Conservation (phyloP, 2,329 filamentous ascomycete genomes). For the Botrytis sinoallii region DNA sequence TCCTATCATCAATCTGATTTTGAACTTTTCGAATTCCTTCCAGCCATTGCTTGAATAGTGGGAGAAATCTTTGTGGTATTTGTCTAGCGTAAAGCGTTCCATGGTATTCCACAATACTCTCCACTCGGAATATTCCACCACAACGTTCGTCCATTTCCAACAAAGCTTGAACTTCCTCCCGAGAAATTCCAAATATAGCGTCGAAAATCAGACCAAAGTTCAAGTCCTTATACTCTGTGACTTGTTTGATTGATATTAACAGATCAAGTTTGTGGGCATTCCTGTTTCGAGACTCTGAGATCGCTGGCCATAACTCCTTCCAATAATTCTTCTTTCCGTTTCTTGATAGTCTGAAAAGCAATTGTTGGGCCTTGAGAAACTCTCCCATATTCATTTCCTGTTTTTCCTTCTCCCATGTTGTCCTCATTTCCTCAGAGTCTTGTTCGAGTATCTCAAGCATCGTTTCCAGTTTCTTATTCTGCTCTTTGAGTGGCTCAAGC, state of each 20-base stretch:
- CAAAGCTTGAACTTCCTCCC: background rate
- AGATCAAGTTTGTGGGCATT: background rate
- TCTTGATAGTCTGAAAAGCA: background rate
- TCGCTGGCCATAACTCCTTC: background rate
- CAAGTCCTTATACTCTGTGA: background rate
- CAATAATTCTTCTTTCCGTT: background rate
- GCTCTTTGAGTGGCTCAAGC: no score
- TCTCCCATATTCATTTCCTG: background rate
- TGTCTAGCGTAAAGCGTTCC: background rate
- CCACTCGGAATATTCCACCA: background rate
- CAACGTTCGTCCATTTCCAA: background rate
- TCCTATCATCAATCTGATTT: background rate
- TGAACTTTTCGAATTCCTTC: background rate
- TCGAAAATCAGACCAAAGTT: background rate
- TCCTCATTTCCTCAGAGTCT: background rate
- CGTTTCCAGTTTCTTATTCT: no score
- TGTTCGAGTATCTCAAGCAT: no score
- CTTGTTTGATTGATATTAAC: background rate
- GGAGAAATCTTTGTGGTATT: background rate
- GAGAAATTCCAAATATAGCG: background rate
- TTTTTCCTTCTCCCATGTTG: background rate
- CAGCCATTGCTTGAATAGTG: background rate
- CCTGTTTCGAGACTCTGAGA: background rate
- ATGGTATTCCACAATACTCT: background rate
- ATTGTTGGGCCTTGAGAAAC: background rate